A percentile compares a stretch with the other conserved stretches of the same genome.
Evolutionary conservation across 2,329 filamentous ascomycete genomes (phyloP).

Genomic region (Aciculosporium take): DNA sequence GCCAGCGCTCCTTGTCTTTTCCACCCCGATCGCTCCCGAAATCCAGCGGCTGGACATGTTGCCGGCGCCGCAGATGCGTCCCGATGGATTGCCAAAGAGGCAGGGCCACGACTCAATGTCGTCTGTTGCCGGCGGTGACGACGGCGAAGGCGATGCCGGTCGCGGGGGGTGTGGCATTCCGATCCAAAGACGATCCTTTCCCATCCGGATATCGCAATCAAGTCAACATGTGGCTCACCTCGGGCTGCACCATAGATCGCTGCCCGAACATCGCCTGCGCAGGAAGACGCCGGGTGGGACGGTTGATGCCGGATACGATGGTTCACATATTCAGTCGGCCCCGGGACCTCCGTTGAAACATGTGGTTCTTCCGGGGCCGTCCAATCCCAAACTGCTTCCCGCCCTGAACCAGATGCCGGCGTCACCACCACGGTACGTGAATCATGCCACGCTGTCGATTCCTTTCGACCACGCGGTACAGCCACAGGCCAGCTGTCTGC

Average conservation of each 20-base stretch:
- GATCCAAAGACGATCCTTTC: conserved; percentile 16
- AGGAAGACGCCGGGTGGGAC: conserved; percentile 93
- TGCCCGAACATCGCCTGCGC: conserved; percentile 46
- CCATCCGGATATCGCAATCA: conserved; percentile 19
- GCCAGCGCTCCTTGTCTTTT: conserved; percentile 10
- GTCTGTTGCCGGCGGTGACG: neutral
- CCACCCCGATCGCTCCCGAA: neutral
- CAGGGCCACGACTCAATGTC: conserved; percentile 22
- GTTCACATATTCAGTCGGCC: conserved; percentile 57
- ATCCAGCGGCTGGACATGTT: conserved; percentile 25
- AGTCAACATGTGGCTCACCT: conserved; percentile 9
- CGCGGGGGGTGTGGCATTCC: conserved; percentile 10
- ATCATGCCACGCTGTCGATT: conserved; percentile 4
- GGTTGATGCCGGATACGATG: conserved; percentile 81
- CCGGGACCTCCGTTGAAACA: conserved; percentile 71
- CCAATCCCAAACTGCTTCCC: conserved; percentile 10
- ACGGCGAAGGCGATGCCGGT: neutral
- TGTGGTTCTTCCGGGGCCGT: conserved; percentile 53
- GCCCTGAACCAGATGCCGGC: conserved; percentile 3
- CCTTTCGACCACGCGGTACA: neutral
- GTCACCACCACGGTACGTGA: conserved; percentile 7
- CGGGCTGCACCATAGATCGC: conserved; percentile 9
- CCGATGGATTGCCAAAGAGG: conserved; percentile 31
- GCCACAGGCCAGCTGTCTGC: neutral
- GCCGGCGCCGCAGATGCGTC: conserved; percentile 37